A percentile compares a stretch with the other conserved stretches of the same genome.
Conservation (phyloP, 1,284 basidiomycete genomes). For the Garcileccinum viscosum region DNA sequence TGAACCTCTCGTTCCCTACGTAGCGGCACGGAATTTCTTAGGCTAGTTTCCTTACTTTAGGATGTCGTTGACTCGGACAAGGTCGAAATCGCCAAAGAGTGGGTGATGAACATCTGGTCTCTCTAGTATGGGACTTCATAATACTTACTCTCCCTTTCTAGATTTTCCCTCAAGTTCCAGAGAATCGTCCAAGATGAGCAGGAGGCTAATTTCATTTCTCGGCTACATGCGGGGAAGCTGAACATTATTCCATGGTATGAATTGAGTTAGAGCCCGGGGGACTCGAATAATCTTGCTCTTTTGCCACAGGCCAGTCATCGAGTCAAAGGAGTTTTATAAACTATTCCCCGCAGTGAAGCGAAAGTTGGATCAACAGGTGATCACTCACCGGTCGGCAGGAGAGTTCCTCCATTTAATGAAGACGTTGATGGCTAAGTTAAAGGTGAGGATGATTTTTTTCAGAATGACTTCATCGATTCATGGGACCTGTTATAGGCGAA, state of each 20-base stretch:
- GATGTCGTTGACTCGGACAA: slow-evolving; percentile 67
- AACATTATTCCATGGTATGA: slow-evolving; percentile 59
- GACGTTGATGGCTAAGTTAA: slow-evolving; percentile 70
- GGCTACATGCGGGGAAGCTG: slow-evolving; percentile 58
- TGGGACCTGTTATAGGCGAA: slow-evolving; percentile 48
- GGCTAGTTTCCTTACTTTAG: slow-evolving; percentile 32
- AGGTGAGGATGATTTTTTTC: slow-evolving; percentile 43
- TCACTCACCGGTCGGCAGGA: slow-evolving; percentile 57
- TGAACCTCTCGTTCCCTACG: accelerated
- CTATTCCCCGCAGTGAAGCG: slow-evolving; percentile 55
- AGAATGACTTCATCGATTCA: background rate
- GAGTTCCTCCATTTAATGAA: slow-evolving; percentile 64
- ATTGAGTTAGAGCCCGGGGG: background rate
- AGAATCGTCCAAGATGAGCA: slow-evolving; percentile 65
- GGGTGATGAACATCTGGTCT: slow-evolving; percentile 16
- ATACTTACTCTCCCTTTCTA: slow-evolving; percentile 21
- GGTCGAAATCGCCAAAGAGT: slow-evolving; percentile 64
- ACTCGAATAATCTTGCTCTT: too few species aligned
- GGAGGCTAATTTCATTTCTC: slow-evolving; percentile 65
- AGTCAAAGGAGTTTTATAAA: slow-evolving; percentile 62
- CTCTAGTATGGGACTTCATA: background rate
- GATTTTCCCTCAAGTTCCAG: slow-evolving; percentile 61
- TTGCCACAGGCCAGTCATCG: slow-evolving; percentile 62
- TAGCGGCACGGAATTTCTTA: background rate
- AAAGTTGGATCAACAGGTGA: slow-evolving; percentile 51